Percentiles rank a stretch among this genome's conserved stretches.
These are phyloP conservation scores for Fusarium sp. DNA, from an alignment of 2,329 filamentous ascomycete species.

Conservation along the genomic window DNA sequence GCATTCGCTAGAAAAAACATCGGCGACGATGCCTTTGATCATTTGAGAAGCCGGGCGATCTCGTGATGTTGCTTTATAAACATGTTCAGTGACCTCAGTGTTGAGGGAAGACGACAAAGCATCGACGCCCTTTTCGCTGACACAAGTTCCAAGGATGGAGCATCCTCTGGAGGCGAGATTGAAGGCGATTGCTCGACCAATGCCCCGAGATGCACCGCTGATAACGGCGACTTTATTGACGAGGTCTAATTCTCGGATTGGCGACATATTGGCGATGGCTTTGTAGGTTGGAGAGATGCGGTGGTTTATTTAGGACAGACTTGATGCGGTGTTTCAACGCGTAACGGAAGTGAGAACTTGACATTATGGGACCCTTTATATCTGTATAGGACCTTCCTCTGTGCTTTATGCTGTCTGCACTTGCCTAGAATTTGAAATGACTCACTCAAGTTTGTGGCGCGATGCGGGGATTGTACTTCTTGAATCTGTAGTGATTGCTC, in stretches of 20 bases:
- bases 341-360: neutral
- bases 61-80: slow-evolving; percentile 37
- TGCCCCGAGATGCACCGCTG: slow-evolving; percentile 43
- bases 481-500: neutral
- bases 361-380: too few species aligned
- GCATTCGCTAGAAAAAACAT: slow-evolving; percentile 50
- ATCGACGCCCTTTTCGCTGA: slow-evolving; percentile 33
- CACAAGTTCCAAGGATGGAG: slow-evolving; percentile 52
- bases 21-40: slow-evolving; percentile 49
- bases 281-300: accelerated
- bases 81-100: slow-evolving; percentile 33
- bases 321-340: accelerated
- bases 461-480: slow-evolving; percentile 6
- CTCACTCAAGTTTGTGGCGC: neutral
- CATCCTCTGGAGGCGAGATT: slow-evolving; percentile 50
- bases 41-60: slow-evolving; percentile 27
- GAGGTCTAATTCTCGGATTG: slow-evolving; percentile 31
- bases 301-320: accelerated
- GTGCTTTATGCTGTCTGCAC: too few species aligned
- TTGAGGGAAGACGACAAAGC: slow-evolving; percentile 40
- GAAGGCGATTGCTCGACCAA: slow-evolving; percentile 48
- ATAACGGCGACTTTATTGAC: slow-evolving; percentile 37
- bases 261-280: neutral
- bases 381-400: too few species aligned
- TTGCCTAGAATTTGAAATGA: neutral